Evolutionary conservation across 257 asterid genomes (phyloP).

Genomic region (Capsicum chinense): DNA sequence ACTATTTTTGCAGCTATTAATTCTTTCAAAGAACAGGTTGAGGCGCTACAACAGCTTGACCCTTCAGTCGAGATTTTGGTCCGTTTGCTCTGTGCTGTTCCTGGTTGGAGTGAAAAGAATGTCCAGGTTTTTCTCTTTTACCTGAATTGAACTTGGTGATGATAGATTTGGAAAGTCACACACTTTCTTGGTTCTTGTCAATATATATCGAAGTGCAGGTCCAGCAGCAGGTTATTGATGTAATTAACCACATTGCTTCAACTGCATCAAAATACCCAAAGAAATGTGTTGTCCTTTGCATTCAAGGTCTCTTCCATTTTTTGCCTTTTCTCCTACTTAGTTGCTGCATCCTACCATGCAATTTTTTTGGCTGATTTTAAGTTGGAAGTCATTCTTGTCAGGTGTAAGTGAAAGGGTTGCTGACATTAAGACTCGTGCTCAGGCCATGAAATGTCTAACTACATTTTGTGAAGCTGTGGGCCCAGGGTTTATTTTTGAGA

Average conservation of each 20-base stretch:
- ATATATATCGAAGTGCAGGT: conserved; percentile 58
- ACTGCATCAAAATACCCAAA: conserved; percentile 85
- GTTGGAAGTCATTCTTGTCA: conserved; percentile 41
- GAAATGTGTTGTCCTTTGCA: conserved; percentile 90
- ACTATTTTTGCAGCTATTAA: conserved; percentile 68
- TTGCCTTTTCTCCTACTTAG: neutral
- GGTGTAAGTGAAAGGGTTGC: conserved; percentile 97
- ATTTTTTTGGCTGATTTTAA: conserved; percentile 23
- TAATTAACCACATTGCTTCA: conserved; percentile 72
- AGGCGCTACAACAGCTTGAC: conserved; percentile 59
- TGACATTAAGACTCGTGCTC: conserved; percentile 95
- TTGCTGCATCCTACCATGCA: neutral
- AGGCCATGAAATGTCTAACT: conserved; percentile 93
- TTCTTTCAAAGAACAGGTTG: conserved; percentile 93
- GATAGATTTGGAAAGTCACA: conserved; percentile 23
- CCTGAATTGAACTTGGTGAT: conserved; percentile 1
- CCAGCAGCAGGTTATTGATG: conserved; percentile 91
- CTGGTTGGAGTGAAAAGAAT: conserved; percentile 99
- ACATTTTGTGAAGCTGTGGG: conserved; percentile 96
- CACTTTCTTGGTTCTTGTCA: neutral
- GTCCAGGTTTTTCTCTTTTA: conserved; percentile 71
- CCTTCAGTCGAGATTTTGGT: conserved; percentile 81
- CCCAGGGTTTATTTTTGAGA: conserved; percentile 91
- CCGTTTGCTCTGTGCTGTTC: conserved; percentile 87
- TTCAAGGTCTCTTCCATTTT: conserved; percentile 56